Conservation (phyloP, 306 rosid species). For the Cicer arietinum region DNA sequence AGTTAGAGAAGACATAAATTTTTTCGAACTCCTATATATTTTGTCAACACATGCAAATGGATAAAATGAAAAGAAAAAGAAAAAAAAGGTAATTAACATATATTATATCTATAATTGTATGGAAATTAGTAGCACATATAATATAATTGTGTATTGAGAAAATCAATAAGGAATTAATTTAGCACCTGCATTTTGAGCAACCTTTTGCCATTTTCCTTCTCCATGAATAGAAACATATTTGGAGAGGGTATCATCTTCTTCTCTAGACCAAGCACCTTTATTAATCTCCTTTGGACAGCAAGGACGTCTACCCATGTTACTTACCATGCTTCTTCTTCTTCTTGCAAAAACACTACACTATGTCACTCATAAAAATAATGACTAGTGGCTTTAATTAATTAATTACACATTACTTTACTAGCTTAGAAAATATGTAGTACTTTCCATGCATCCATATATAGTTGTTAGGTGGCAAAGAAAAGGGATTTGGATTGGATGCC, state of each 20-base stretch:
- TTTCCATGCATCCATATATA: slow-evolving; percentile 4
- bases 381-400: slow-evolving; percentile 6
- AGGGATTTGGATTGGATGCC: not conserved
- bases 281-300: slow-evolving; percentile 45
- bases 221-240: slow-evolving; percentile 50
- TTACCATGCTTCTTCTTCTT: not conserved
- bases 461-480: slow-evolving; percentile 4
- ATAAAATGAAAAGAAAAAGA: too few relatives aligned
- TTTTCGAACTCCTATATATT: too few relatives aligned
- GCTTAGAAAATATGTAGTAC: slow-evolving; percentile 22
- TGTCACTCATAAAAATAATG: slow-evolving; percentile 4
- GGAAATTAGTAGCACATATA: not conserved
- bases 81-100: too few relatives aligned
- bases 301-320: slow-evolving; percentile 40
- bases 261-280: slow-evolving; percentile 54
- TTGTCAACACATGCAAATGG: too few relatives aligned
- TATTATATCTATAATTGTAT: not conserved
- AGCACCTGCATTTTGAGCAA: slow-evolving; percentile 51
- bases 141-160: not conserved
- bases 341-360: not conserved
- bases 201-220: slow-evolving; percentile 53
- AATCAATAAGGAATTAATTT: not conserved
- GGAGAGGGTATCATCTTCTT: slow-evolving; percentile 52
- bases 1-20: too few relatives aligned
- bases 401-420: slow-evolving; percentile 5